A percentile compares a stretch with the other conserved stretches of the same genome.
Evolutionary conservation across 345 rosid species (phyloP).

Genomic region (Carallia pectinifolia): DNA sequence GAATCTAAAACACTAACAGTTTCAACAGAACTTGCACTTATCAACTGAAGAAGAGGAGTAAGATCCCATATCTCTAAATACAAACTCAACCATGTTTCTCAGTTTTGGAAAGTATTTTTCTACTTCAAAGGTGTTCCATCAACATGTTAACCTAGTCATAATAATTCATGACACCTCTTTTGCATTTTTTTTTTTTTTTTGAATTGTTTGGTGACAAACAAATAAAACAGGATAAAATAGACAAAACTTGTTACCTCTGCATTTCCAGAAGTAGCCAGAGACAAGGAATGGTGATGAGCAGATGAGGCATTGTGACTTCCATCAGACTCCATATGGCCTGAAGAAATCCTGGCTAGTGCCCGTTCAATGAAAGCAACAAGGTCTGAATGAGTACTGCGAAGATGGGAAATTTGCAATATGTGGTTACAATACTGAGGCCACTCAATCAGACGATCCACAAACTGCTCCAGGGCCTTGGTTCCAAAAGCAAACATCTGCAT

Average conservation of each 20-base stretch:
- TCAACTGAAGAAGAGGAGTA: too few relatives aligned
- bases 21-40: too few relatives aligned
- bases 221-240: not conserved
- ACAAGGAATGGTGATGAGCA: constrained; percentile 46
- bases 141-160: too few relatives aligned
- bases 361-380: constrained; percentile 85
- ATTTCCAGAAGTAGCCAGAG: constrained; percentile 50
- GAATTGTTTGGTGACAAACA: not conserved
- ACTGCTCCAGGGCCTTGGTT: constrained; percentile 92
- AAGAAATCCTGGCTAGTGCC: constrained; percentile 79
- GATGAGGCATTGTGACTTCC: constrained; percentile 38
- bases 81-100: too few relatives aligned
- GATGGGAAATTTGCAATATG: constrained; percentile 93
- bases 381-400: constrained; percentile 77
- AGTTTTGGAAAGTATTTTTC: too few relatives aligned
- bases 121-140: too few relatives aligned
- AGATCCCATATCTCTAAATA: too few relatives aligned
- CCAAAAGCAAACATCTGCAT: constrained; percentile 96
- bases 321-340: constrained; percentile 73
- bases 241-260: constrained; percentile 52
- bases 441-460: constrained; percentile 89
- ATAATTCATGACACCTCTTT: too few relatives aligned
- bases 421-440: constrained; percentile 99
- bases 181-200: too few relatives aligned
- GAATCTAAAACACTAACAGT: too few relatives aligned